Evolutionary conservation across 1,139 yeast genomes (phyloP).

Genomic region (Blastobotrys niveus): DNA sequence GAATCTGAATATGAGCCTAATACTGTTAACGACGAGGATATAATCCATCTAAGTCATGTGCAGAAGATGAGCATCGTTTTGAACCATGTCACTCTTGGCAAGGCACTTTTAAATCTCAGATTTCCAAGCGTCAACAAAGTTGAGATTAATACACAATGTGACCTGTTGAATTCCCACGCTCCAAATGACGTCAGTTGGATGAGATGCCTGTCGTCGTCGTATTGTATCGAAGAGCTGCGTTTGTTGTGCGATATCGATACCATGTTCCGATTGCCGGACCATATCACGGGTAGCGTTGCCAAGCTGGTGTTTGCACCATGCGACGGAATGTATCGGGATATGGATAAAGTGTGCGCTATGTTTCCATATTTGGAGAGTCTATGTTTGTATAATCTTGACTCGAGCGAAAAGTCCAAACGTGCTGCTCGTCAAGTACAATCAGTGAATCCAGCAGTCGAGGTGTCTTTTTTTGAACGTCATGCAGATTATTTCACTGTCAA

Average conservation of each 20-base stretch:
- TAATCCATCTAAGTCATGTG: slow-evolving; percentile 1
- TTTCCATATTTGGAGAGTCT: slow-evolving; percentile 7
- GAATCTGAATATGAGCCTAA: neutral
- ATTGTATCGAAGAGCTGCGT: slow-evolving; percentile 9
- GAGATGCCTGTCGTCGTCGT: slow-evolving; percentile 2
- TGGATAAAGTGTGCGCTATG: neutral
- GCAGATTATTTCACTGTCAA: slow-evolving; percentile 1
- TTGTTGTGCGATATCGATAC: neutral
- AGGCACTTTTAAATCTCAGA: slow-evolving; percentile 1
- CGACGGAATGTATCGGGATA: neutral
- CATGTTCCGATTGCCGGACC: slow-evolving; percentile 5
- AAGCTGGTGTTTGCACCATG: neutral
- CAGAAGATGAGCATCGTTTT: neutral
- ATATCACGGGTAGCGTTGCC: slow-evolving; percentile 4
- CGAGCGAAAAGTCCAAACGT: neutral
- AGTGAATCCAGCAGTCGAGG: slow-evolving; percentile 6
- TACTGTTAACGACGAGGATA: neutral
- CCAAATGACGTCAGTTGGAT: slow-evolving; percentile 1
- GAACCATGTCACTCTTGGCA: neutral
- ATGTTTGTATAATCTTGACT: neutral
- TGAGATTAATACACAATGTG: neutral
- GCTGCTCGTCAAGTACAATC: neutral
- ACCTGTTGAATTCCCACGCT: neutral
- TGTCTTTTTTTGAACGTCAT: slow-evolving; percentile 1
- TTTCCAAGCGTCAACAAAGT: slow-evolving; percentile 4